Base-by-base conservation (phyloP, 345 rosid genomes). In the Hypericum androsaemum region DNA sequence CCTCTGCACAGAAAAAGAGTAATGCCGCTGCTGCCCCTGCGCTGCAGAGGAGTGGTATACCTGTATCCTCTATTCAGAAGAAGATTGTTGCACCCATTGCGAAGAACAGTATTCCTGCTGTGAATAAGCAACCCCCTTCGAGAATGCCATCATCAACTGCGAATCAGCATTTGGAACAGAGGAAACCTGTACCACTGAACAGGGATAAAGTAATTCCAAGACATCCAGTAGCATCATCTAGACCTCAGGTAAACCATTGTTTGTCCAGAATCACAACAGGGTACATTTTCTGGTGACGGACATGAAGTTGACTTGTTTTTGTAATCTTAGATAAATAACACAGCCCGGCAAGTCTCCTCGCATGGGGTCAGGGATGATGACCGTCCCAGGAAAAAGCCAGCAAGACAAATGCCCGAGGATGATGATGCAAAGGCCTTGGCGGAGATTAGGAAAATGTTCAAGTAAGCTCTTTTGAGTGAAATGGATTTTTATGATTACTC, bases 401-500 rank as follows among this genome's bases (percentile, higher is more conserved):
- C 16, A 15, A 65, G 69, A 61, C 64, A 37, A 16, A 58, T 68
- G 47, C 41, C 55, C n/a, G 73, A 76, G 22, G 77, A 61, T 40
- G 69, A 67, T 37, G 70, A 56, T 69, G 77, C 52, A 7, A 41
- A 8, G 38, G 84, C 94, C 14, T 50, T 88, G 12, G 39, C 22
- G 51, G 67, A 74, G 66, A 65, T 89, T 54, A 79, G 95, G 65
- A 22, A 64, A 48, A 76, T 89, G 80, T 75, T 83, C 15, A 66
- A 65, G 96, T 76, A 71, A 64, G 35, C 10, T 3, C 50, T 46
- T 0, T 5, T 46, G 50, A 46, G 12, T 46, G 32, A 53, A 36
- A 43, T 43, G 5, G 7, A 15, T 0, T 38, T 32, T 6, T 3
- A 2, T 12, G 14, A 4, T 50, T 57, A 7, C 6, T 32, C 50